Conservation (phyloP, 1,284 basidiomycete genomes). For the Cryptococcus floricola region DNA sequence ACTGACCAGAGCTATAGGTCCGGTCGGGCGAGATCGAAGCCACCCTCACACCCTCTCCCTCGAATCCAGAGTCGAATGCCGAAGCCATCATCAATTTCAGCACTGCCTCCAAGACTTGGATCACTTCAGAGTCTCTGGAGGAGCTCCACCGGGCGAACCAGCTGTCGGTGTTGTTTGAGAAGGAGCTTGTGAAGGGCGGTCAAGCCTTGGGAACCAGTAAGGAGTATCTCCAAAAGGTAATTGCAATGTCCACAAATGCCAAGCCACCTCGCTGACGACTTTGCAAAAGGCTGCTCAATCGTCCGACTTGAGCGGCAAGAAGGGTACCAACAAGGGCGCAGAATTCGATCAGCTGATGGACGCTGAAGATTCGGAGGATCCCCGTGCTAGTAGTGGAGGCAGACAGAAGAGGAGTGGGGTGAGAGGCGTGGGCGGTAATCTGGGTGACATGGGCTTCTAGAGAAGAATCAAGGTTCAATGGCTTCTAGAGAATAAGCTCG, state of each 20-base stretch:
- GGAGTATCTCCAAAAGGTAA: conserved; percentile 36
- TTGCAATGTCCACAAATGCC: background rate
- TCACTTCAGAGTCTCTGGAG: background rate
- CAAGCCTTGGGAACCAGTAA: conserved; percentile 22
- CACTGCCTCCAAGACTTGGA: conserved; percentile 11
- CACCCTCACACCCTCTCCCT: background rate
- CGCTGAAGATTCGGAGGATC: conserved; percentile 9
- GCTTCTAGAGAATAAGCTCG: no score
- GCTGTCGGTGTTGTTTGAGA: conserved; percentile 18
- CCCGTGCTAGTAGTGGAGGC: background rate
- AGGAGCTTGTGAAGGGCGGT: conserved; percentile 24
- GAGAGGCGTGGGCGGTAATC: conserved; percentile 19
- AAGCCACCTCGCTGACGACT: background rate
- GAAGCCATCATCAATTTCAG: conserved; percentile 29
- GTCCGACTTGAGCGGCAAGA: conserved; percentile 5
- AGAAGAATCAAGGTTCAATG: background rate
- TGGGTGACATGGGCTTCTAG: conserved; percentile 23
- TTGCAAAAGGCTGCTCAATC: conserved; percentile 18
- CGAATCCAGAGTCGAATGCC: background rate
- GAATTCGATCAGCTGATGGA: conserved; percentile 21
- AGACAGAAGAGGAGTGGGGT: background rate
- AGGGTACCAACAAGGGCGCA: conserved; percentile 6
- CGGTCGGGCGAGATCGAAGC: background rate
- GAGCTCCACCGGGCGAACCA: conserved; percentile 16
- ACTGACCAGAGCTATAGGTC: background rate